phyloP scores from a whole-genome alignment of 768 basidiomycete genomes.

The Amanita subjunquillea region DNA sequence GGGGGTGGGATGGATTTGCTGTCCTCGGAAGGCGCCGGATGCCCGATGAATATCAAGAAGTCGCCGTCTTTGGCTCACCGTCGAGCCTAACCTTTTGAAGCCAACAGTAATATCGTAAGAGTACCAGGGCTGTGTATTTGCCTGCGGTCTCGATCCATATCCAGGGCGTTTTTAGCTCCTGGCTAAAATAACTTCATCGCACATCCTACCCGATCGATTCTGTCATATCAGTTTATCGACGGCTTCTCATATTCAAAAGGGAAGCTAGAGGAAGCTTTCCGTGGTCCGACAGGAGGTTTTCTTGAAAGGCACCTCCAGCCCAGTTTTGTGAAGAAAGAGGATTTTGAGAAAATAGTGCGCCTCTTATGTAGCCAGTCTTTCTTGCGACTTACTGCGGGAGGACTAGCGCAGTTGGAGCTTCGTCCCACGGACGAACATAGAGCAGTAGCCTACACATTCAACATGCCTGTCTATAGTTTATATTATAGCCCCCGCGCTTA shows the following conservation, averaged over 20 bases:
- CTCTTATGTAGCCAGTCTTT: conserved; percentile 2
- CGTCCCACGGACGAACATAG: too few species aligned
- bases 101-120: too few species aligned
- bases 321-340: conserved; percentile 41
- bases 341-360: conserved; percentile 55
- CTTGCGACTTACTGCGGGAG: not conserved
- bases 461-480: too few species aligned
- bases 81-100: too few species aligned
- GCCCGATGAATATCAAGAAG: too few species aligned
- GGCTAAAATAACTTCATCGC: not conserved
- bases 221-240: conserved; percentile 41
- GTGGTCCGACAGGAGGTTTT: conserved; percentile 29
- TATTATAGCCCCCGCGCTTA: too few species aligned
- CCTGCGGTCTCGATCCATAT: conserved; percentile 17
- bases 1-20: not conserved
- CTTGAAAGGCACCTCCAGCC: conserved; percentile 42
- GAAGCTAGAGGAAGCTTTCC: conserved; percentile 57
- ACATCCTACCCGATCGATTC: too few species aligned
- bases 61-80: too few species aligned
- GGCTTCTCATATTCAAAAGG: conserved; percentile 59
- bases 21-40: too few species aligned
- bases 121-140: too few species aligned
- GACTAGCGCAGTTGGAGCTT: too few species aligned
- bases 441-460: too few species aligned
- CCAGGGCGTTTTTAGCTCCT: not conserved